Percentiles rank a stretch among this genome's conserved stretches.
phyloP scores from a whole-genome alignment of 306 rosid genomes.

The Coriaria nepalensis region DNA sequence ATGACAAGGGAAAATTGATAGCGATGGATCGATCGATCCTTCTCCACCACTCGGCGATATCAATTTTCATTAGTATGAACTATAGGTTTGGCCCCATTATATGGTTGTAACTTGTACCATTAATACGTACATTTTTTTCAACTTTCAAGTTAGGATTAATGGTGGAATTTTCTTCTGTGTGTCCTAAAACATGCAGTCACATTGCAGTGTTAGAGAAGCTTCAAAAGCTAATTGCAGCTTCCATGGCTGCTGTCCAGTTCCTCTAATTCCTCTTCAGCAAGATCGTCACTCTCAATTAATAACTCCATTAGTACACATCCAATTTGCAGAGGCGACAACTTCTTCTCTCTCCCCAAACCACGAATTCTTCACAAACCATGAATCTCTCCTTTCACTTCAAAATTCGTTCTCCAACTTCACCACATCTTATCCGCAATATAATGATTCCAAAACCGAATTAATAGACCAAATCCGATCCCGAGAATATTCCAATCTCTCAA shows the following conservation, averaged over 20 bases:
- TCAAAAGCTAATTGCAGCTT: conserved; percentile 47
- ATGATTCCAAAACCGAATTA: too few species aligned
- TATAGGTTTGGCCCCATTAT: background rate
- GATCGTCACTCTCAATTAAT: conserved; percentile 9
- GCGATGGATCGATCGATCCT: too few species aligned
- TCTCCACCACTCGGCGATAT: too few species aligned
- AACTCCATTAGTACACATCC: conserved; percentile 12
- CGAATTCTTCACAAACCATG: too few species aligned
- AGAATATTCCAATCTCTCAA: too few species aligned
- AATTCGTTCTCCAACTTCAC: too few species aligned
- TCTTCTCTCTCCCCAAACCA: conserved; percentile 43
- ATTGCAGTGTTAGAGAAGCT: conserved; percentile 27
- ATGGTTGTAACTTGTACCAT: too few species aligned
- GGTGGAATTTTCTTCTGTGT: background rate
- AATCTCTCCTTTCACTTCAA: too few species aligned
- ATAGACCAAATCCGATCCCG: too few species aligned
- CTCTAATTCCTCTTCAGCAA: conserved; percentile 25
- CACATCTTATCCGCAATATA: too few species aligned
- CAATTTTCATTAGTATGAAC: background rate
- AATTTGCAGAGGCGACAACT: conserved; percentile 28
- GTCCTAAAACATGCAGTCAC: conserved; percentile 28
- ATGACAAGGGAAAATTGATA: too few species aligned
- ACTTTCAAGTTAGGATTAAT: background rate
- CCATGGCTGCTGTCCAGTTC: conserved; percentile 43
- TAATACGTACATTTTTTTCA: background rate